Conservation (phyloP, 148 eudicot species). For the Chenopodium suecicum region DNA sequence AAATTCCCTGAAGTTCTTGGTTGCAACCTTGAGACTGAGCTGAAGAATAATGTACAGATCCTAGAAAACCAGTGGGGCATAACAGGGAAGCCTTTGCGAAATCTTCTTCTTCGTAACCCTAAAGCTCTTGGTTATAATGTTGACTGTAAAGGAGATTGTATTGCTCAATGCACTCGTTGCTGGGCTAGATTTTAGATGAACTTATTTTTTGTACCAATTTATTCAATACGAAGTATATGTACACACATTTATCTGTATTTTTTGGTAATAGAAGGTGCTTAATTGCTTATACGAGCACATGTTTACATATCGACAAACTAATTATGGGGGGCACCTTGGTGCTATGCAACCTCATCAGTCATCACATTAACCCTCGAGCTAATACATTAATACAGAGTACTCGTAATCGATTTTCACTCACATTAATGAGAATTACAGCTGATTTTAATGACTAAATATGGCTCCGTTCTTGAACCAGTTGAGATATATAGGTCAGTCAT, state of each 20-base stretch:
- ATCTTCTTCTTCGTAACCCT: constrained; percentile 81
- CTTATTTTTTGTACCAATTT: background rate
- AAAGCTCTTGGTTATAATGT: constrained; percentile 80
- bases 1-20: constrained; percentile 98
- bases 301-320: background rate
- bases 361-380: too few species aligned
- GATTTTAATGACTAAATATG: too few species aligned
- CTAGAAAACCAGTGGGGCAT: constrained; percentile 80
- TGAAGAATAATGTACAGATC: constrained; percentile 64
- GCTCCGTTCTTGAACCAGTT: too few species aligned
- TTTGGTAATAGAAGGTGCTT: background rate
- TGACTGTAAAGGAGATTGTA: constrained; percentile 98
- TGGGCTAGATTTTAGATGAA: constrained; percentile 83
- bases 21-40: constrained; percentile 71
- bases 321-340: too few species aligned
- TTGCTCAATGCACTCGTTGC: constrained; percentile 95
- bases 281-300: background rate
- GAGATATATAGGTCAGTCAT: too few species aligned
- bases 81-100: constrained; percentile 69
- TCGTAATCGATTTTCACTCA: too few species aligned
- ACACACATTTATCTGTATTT: background rate
- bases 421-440: too few species aligned
- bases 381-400: too few species aligned
- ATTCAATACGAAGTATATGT: background rate
- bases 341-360: too few species aligned